Conservation (phyloP, 345 rosid genomes). For the Euclidium syriacum region DNA sequence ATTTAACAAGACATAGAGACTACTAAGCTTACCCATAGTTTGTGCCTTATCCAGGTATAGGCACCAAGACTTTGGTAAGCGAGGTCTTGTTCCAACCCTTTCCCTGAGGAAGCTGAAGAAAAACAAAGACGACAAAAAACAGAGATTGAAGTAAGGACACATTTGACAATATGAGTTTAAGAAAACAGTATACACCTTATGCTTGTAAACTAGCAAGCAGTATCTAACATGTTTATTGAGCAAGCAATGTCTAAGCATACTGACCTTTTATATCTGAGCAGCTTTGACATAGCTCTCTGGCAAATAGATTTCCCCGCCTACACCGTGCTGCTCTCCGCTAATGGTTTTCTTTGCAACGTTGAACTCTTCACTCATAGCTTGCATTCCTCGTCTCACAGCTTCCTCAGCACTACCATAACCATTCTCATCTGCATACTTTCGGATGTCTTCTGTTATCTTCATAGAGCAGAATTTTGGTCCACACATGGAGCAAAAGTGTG, state of each 20-base stretch:
- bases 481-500: constrained; percentile 98
- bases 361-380: constrained; percentile 93
- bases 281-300: constrained; percentile 57
- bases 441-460: constrained; percentile 98
- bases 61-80: constrained; percentile 11
- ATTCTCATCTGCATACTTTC: constrained; percentile 95
- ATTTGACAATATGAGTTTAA: background rate
- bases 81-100: constrained; percentile 3
- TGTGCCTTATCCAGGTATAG: constrained; percentile 10
- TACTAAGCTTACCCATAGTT: constrained; percentile 57
- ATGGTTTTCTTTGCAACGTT: constrained; percentile 80
- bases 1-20: constrained; percentile 28
- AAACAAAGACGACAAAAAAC: background rate
- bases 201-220: background rate
- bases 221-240: background rate
- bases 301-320: constrained; percentile 93
- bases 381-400: constrained; percentile 85
- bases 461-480: constrained; percentile 99
- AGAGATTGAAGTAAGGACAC: background rate
- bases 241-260: background rate
- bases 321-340: constrained; percentile 95
- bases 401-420: constrained; percentile 92
- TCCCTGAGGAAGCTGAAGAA: constrained; percentile 2
- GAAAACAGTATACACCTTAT: background rate
- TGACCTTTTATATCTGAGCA: constrained; percentile 48